Base-by-base conservation (phyloP, 1,284 basidiomycete species). In the Fomitopsis palustris region DNA sequence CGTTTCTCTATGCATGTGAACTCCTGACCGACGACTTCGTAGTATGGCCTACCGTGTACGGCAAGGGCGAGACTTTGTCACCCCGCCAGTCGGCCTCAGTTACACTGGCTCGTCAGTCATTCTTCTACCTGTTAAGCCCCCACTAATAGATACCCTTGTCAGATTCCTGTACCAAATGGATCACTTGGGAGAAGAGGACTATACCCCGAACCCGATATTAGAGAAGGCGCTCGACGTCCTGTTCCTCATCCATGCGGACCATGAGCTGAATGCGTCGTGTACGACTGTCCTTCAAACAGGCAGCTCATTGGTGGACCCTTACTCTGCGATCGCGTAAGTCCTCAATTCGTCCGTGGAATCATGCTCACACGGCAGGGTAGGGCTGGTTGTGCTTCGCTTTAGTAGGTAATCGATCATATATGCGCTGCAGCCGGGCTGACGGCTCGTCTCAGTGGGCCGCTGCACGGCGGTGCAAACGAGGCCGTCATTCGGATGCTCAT, bases 121-220 rank as follows among this genome's bases (percentile, higher is more conserved):
- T 33, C 21, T 23, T 33, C 39, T 14, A 17, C 29, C 25, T 31
- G 17, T 45, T n/a, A n/a, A n/a, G n/a, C n/a, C n/a, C n/a, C n/a
- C n/a, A n/a, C n/a, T n/a, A n/a, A n/a, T n/a, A n/a, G n/a, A n/a
- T n/a, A n/a, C n/a, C n/a, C n/a, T n/a, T n/a, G n/a, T n/a, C n/a
- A 91, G 88, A 7, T 95, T 95, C 79, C 73, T 95, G 49, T 95
- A 93, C 75, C 88, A 93, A 75, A 88, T 95, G 80, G 92, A 95
- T 64, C 85, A 92, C 65, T 77, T 92, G 16, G 85, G 86, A 51
- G 83, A 87, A 70, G 83, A 82, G 67, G 75, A 87, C 67, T 95
- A 93, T 74, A 78, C 71, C 23, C 93, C 93, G 0, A 89, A 92
- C 65, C 92, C 93, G 0, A 82, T 93, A 7, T 81, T 95, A 9